phyloP scores from a whole-genome alignment of 2,329 filamentous ascomycete species.

The Colletotrichum sp. region DNA sequence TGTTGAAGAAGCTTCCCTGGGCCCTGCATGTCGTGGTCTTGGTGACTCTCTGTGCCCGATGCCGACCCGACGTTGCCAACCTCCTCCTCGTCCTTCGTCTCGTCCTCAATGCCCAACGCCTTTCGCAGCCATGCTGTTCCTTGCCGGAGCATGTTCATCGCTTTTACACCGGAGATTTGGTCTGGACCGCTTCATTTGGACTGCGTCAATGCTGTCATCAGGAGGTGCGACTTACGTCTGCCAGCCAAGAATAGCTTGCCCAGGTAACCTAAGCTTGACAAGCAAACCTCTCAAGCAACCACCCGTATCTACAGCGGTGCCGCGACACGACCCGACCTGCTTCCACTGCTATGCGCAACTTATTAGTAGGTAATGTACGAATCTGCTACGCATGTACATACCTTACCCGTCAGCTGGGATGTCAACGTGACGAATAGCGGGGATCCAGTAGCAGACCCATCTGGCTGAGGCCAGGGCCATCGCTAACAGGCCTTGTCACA shows the following conservation, averaged over 20 bases:
- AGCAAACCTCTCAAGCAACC: background rate
- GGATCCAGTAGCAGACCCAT: conserved; percentile 3
- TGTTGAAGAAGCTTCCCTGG: background rate
- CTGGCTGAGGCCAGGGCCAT: background rate
- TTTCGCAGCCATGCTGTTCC: conserved; percentile 6
- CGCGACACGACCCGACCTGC: background rate
- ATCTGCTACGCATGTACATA: background rate
- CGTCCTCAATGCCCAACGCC: conserved; percentile 2
- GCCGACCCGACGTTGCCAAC: conserved; percentile 1
- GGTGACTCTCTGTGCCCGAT: background rate
- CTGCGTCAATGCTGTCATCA: conserved; percentile 1
- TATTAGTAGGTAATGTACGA: background rate
- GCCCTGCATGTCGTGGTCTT: conserved; percentile 11
- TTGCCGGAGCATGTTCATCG: conserved; percentile 9
- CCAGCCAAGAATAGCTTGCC: background rate
- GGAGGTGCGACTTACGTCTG: background rate
- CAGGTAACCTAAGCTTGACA: background rate
- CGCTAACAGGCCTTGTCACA: background rate
- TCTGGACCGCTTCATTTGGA: background rate
- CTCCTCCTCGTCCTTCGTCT: conserved; percentile 3
- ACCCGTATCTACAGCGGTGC: background rate
- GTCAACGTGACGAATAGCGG: conserved; percentile 17
- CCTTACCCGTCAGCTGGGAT: conserved; percentile 10
- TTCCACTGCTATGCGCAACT: background rate
- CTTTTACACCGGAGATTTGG: conserved; percentile 17